These are phyloP conservation scores for Paramecium pentaurelia DNA, from an alignment of 73 alveolate genomes.

Conservation along the genomic window DNA sequence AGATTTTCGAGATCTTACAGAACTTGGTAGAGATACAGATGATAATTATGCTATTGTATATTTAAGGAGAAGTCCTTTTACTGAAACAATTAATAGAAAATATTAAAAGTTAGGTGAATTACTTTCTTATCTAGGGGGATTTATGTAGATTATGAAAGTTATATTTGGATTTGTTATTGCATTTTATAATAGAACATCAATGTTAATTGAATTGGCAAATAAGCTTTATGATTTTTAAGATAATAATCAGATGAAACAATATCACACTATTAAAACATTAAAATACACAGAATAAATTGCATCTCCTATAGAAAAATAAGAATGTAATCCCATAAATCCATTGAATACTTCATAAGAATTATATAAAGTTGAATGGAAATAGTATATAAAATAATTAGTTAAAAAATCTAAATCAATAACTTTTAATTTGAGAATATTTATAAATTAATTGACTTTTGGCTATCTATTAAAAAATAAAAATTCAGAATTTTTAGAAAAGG, in stretches of 20 bases:
- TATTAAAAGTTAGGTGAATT: neutral
- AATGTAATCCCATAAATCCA: neutral
- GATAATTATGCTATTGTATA: neutral
- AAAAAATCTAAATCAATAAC: neutral
- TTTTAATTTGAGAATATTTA: neutral
- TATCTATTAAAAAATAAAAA: neutral
- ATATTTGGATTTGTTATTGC: neutral
- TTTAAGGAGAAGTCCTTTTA: conserved; percentile 11
- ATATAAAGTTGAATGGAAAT: neutral
- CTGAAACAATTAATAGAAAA: neutral
- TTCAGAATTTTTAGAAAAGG: neutral
- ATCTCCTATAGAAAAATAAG: neutral
- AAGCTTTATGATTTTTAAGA: neutral
- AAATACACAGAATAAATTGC: neutral
- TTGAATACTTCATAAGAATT: neutral
- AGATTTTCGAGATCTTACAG: neutral
- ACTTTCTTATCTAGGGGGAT: neutral
- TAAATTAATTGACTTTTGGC: neutral
- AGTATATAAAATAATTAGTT: neutral
- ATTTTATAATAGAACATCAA: neutral
- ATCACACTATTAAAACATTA: neutral
- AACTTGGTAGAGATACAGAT: neutral
- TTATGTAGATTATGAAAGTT: neutral
- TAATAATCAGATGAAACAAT: neutral
- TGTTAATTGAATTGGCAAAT: neutral